Conservation (phyloP, 1,284 basidiomycete genomes). For the Ganoderma multipileum region DNA sequence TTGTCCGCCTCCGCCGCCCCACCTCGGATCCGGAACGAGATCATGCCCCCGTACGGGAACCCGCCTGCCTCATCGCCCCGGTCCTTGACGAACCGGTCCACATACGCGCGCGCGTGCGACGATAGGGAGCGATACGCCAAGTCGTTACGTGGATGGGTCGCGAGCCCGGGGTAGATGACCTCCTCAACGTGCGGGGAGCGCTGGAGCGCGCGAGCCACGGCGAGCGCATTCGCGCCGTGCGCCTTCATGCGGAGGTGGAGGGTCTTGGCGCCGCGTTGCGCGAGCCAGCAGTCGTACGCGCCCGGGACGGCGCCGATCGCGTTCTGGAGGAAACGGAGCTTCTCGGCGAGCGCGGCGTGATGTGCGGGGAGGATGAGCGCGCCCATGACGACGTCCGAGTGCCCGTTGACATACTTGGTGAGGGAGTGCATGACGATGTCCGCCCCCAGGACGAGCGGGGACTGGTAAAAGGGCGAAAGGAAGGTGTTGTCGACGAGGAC, state of each 20-base stretch:
- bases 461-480: slow-evolving; percentile 91
- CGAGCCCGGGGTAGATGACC: slow-evolving; percentile 90
- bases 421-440: slow-evolving; percentile 84
- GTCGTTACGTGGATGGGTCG: slow-evolving; percentile 62
- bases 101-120: slow-evolving; percentile 73
- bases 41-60: slow-evolving; percentile 90
- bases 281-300: slow-evolving; percentile 91
- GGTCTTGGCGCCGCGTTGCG: slow-evolving; percentile 92
- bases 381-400: slow-evolving; percentile 92
- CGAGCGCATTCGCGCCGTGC: slow-evolving; percentile 86
- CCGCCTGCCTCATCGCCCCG: slow-evolving; percentile 47
- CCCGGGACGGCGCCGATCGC: slow-evolving; percentile 90
- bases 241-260: slow-evolving; percentile 87
- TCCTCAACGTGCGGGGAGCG: slow-evolving; percentile 66
- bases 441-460: slow-evolving; percentile 86
- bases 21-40: slow-evolving; percentile 74
- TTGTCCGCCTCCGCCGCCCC: slow-evolving; percentile 62
- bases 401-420: slow-evolving; percentile 95
- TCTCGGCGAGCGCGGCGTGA: slow-evolving; percentile 53
- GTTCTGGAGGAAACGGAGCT: slow-evolving; percentile 91
- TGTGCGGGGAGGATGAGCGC: slow-evolving; percentile 76
- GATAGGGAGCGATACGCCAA: slow-evolving; percentile 72
- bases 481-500: slow-evolving; percentile 95
- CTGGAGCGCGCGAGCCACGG: slow-evolving; percentile 74
- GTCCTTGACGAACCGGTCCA: slow-evolving; percentile 53